Evolutionary conservation across 768 basidiomycete genomes (phyloP).

Genomic region (Porphyrellus cyaneotinctus): DNA sequence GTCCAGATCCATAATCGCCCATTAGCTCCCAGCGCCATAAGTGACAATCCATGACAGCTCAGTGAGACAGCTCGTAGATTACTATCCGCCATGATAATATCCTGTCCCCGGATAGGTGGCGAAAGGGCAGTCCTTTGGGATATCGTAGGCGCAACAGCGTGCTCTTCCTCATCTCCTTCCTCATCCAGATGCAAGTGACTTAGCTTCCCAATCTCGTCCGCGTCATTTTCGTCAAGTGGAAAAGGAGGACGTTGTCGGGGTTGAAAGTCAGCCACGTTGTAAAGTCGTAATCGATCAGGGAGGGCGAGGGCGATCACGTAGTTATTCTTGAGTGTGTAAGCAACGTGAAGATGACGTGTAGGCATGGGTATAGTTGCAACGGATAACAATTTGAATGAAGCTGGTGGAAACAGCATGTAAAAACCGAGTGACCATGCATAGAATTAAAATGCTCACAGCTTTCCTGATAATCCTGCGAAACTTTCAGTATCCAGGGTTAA

Average conservation of each 20-base stretch:
- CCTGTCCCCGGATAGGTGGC: constrained; percentile 16
- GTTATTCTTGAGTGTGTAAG: constrained; percentile 43
- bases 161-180: constrained; percentile 23
- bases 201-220: constrained; percentile 19
- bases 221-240: constrained; percentile 32
- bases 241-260: constrained; percentile 42
- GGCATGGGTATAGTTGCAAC: constrained; percentile 42
- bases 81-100: constrained; percentile 18
- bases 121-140: constrained; percentile 12
- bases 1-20: constrained; percentile 29
- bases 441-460: constrained; percentile 48
- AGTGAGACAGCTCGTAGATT: constrained; percentile 41
- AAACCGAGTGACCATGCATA: not conserved
- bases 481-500: not conserved
- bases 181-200: constrained; percentile 28
- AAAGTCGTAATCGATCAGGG: constrained; percentile 38
- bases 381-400: constrained; percentile 63
- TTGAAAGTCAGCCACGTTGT: constrained; percentile 45
- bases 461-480: constrained; percentile 65
- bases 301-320: constrained; percentile 50
- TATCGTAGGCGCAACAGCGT: not conserved
- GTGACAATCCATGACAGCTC: constrained; percentile 38
- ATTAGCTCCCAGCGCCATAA: constrained; percentile 18
- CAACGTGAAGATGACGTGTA: constrained; percentile 37
- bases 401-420: constrained; percentile 32